Conservation (phyloP, 768 basidiomycete genomes). For the Tylopilus plumbeoviolaceoides region DNA sequence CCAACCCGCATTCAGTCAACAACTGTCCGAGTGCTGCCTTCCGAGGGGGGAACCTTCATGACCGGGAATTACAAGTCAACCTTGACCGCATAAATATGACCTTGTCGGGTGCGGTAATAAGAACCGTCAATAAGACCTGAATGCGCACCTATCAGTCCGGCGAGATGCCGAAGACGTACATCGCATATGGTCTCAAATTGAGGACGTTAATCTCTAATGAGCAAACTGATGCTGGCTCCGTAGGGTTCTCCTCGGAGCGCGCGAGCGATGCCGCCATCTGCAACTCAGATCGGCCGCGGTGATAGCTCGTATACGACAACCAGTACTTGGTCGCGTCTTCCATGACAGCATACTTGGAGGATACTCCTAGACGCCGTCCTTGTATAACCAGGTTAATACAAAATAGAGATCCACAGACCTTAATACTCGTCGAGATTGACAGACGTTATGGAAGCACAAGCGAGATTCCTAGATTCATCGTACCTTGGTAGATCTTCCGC, state of each 20-base stretch:
- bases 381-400: conserved; percentile 1
- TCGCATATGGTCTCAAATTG: conserved; percentile 4
- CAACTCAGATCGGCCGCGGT: conserved; percentile 23
- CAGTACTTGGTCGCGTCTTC: conserved; percentile 3
- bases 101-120: conserved; percentile 15
- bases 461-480: conserved; percentile 19
- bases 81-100: conserved; percentile 13
- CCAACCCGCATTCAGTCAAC: not conserved
- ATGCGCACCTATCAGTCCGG: conserved; percentile 10
- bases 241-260: conserved; percentile 25
- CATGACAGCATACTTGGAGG: conserved; percentile 8
- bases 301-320: conserved; percentile 14
- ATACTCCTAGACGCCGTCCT: conserved; percentile 15
- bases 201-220: conserved; percentile 23
- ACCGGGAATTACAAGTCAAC: conserved; percentile 4
- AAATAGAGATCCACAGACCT: conserved; percentile 21
- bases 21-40: not conserved
- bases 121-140: too few relatives aligned
- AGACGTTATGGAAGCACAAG: conserved; percentile 14
- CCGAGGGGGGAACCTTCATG: not conserved
- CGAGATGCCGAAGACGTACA: conserved; percentile 5
- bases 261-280: not conserved
- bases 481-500: conserved; percentile 19
- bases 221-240: conserved; percentile 1
- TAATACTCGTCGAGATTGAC: conserved; percentile 20